Conservation (phyloP, 306 rosid species). For the Vigna hirtella region DNA sequence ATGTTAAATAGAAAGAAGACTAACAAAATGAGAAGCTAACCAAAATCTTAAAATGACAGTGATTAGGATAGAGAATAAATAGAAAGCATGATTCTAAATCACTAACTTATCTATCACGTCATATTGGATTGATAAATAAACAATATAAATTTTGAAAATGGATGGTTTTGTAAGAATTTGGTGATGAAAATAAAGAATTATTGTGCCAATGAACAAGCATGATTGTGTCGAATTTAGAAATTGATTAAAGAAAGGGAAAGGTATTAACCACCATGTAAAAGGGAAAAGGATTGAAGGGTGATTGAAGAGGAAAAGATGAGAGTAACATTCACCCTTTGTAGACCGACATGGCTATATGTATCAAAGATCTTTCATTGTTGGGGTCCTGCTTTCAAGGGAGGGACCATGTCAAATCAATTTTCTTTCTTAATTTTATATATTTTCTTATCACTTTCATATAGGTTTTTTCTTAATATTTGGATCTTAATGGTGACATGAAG, state of each 20-base stretch:
- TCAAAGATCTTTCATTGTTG: slow-evolving; percentile 25
- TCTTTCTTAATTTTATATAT: background rate
- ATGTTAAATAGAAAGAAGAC: background rate
- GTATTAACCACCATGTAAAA: background rate
- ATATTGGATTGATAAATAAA: background rate
- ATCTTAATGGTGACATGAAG: too few species aligned
- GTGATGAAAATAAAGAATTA: background rate
- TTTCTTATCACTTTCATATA: too few species aligned
- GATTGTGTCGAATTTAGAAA: background rate
- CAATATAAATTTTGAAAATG: background rate
- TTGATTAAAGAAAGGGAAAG: slow-evolving; percentile 4
- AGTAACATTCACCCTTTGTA: slow-evolving; percentile 18
- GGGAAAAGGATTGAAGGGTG: slow-evolving; percentile 36
- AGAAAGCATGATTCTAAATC: background rate
- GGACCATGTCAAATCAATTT: slow-evolving; percentile 45
- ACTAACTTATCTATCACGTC: slow-evolving; percentile 4
- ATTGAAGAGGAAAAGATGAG: slow-evolving; percentile 36
- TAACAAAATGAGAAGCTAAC: too few species aligned
- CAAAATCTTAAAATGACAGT: slow-evolving; percentile 17
- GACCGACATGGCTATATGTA: slow-evolving; percentile 12
- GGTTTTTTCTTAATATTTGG: too few species aligned
- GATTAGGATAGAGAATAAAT: background rate
- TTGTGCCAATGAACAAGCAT: background rate
- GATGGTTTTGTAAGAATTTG: background rate
- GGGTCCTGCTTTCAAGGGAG: slow-evolving; percentile 8